phyloP scores from a whole-genome alignment of 1,139 yeast genomes.

The Diutina ranongensis region DNA sequence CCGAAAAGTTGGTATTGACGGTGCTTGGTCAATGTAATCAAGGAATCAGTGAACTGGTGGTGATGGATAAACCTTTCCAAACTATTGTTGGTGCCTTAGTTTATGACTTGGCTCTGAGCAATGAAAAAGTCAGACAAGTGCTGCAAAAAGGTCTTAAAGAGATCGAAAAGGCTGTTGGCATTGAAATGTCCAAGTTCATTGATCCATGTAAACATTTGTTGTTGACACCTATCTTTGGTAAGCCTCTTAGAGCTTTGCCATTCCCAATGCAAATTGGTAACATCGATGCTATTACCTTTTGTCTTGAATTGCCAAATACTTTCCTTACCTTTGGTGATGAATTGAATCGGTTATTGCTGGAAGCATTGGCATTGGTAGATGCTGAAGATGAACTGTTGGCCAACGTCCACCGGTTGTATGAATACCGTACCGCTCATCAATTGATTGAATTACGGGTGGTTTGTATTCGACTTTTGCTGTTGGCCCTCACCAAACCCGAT shows the following conservation, averaged over 20 bases:
- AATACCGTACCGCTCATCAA: slow-evolving; percentile 81
- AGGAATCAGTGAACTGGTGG: slow-evolving; percentile 46
- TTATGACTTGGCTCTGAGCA: slow-evolving; percentile 85
- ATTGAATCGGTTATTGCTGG: slow-evolving; percentile 69
- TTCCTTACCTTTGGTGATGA: slow-evolving; percentile 85
- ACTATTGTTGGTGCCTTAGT: slow-evolving; percentile 80
- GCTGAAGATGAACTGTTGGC: slow-evolving; percentile 96
- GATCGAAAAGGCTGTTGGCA: slow-evolving; percentile 58
- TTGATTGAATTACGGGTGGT: slow-evolving; percentile 78
- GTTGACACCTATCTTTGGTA: slow-evolving; percentile 89
- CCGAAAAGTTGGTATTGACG: slow-evolving; percentile 53
- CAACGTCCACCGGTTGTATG: slow-evolving; percentile 74
- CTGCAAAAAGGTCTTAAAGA: slow-evolving; percentile 63
- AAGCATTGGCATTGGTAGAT: slow-evolving; percentile 88
- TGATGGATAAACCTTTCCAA: slow-evolving; percentile 64
- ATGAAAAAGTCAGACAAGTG: slow-evolving; percentile 69
- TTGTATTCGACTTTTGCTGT: slow-evolving; percentile 71
- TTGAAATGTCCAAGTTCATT: slow-evolving; percentile 64
- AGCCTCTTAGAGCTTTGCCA: slow-evolving; percentile 91
- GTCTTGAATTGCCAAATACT: slow-evolving; percentile 69
- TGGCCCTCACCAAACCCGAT: slow-evolving; percentile 75
- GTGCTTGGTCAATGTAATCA: slow-evolving; percentile 57
- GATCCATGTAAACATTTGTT: slow-evolving; percentile 74
- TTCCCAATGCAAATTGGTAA: slow-evolving; percentile 98
- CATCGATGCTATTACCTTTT: slow-evolving; percentile 90